Percentiles rank a stretch among this genome's conserved stretches.
These are phyloP conservation scores for Malassezia vespertilionis DNA, from an alignment of 1,284 basidiomycete genomes.

Conservation along the genomic window DNA sequence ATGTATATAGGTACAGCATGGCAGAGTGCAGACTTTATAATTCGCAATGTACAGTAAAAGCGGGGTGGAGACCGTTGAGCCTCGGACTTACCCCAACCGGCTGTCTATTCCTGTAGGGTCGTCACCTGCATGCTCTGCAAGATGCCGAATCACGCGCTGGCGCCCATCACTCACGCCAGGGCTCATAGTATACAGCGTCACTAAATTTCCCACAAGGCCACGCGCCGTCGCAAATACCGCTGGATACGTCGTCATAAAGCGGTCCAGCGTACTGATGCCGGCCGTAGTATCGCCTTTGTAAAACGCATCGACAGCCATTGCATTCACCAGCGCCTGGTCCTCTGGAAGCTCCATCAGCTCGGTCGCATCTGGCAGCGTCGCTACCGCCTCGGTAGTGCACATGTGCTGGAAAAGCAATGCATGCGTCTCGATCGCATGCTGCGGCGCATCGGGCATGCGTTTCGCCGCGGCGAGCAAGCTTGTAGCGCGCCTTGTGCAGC, in stretches of 20 bases:
- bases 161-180: neutral
- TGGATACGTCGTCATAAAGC: neutral
- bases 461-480: neutral
- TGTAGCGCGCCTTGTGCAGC: neutral
- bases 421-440: neutral
- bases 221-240: neutral
- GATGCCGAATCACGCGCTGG: neutral
- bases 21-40: too few species aligned
- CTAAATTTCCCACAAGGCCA: slow-evolving; percentile 2
- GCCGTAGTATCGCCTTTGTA: slow-evolving; percentile 2
- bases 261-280: neutral
- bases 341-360: too few species aligned
- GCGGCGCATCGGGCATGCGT: neutral
- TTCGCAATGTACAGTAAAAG: neutral
- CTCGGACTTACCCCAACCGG: neutral
- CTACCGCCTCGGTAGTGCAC: too few species aligned
- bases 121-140: slow-evolving; percentile 10
- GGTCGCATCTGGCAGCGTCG: too few species aligned
- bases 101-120: slow-evolving; percentile 2
- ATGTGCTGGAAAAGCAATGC: neutral
- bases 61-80: neutral
- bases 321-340: slow-evolving; percentile 2
- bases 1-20: slow-evolving; percentile 4
- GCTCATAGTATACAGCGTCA: slow-evolving; percentile 10
- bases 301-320: slow-evolving; percentile 6